Conservation (phyloP, 805 yeast genomes). For the Zygotorulaspora chibaensis region DNA sequence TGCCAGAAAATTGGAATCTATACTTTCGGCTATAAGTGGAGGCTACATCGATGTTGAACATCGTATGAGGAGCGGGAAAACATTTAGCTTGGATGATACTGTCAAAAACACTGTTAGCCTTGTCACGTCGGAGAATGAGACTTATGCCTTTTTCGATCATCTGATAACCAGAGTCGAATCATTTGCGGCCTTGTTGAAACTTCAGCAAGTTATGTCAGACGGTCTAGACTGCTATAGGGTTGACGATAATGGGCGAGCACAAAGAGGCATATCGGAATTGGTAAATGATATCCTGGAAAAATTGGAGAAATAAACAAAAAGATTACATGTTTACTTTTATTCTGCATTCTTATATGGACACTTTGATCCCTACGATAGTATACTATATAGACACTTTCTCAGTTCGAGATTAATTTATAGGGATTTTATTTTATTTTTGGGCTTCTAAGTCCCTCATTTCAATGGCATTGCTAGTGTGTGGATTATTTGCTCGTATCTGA, state of each 20-base stretch:
- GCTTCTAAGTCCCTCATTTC: conserved; percentile 28
- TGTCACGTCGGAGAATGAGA: conserved; percentile 37
- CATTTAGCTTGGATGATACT: conserved; percentile 9
- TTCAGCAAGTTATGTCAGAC: conserved; percentile 37
- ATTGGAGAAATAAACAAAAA: conserved; percentile 1
- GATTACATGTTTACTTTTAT: neutral
- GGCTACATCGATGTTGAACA: conserved; percentile 30
- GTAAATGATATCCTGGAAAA: conserved; percentile 23
- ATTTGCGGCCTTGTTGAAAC: conserved; percentile 42
- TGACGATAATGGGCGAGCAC: conserved; percentile 12
- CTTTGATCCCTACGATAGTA: neutral
- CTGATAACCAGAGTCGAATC: conserved; percentile 67
- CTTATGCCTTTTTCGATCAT: conserved; percentile 56
- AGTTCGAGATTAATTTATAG: neutral
- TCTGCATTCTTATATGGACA: neutral
- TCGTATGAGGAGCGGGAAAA: conserved; percentile 8
- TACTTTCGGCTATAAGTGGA: conserved; percentile 49
- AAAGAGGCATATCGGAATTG: conserved; percentile 25
- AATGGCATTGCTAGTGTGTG: conserved; percentile 3
- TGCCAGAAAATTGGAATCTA: conserved; percentile 53
- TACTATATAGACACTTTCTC: neutral
- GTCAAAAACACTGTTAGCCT: conserved; percentile 7
- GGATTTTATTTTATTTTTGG: conserved; percentile 13
- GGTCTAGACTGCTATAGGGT: conserved; percentile 17
- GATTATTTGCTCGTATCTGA: conserved; percentile 7